Evolutionary conservation across 352 stramenopile genomes (phyloP).

Genomic region (Pythium oligandrum): DNA sequence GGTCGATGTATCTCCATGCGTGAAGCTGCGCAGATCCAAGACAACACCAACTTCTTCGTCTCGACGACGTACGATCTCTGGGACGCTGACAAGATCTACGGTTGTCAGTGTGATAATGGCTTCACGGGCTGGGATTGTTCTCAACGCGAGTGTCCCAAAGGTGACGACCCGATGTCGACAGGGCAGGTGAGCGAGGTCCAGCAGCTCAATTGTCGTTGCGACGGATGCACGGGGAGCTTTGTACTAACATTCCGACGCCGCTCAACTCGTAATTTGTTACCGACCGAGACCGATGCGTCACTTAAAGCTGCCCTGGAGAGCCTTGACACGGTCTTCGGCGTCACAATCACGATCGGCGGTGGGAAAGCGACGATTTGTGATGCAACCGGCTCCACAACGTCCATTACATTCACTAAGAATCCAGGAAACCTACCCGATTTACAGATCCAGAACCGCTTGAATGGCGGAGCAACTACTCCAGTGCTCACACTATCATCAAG

Average conservation of each 20-base stretch:
- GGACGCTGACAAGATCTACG: slow-evolving; percentile 77
- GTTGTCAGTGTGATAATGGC: slow-evolving; percentile 70
- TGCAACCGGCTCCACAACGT: slow-evolving; percentile 28
- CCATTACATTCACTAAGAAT: slow-evolving; percentile 73
- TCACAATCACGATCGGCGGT: slow-evolving; percentile 24
- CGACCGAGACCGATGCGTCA: slow-evolving; percentile 23
- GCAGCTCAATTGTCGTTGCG: slow-evolving; percentile 44
- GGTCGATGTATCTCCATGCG: slow-evolving; percentile 68
- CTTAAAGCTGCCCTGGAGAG: slow-evolving; percentile 53
- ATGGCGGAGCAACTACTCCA: slow-evolving; percentile 10
- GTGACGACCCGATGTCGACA: slow-evolving; percentile 58
- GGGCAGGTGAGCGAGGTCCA: slow-evolving; percentile 36
- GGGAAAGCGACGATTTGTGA: slow-evolving; percentile 28
- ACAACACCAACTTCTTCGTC: slow-evolving; percentile 66
- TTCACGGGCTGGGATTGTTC: slow-evolving; percentile 64
- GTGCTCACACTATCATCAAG: slow-evolving; percentile 12
- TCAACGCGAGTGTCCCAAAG: slow-evolving; percentile 42
- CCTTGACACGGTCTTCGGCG: slow-evolving; percentile 48
- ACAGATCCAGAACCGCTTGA: slow-evolving; percentile 43
- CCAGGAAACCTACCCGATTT: slow-evolving; percentile 46
- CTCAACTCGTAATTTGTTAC: slow-evolving; percentile 47
- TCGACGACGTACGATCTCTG: slow-evolving; percentile 54
- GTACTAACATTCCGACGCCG: slow-evolving; percentile 58
- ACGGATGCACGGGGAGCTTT: slow-evolving; percentile 48
- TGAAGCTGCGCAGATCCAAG: slow-evolving; percentile 47